Base-by-base conservation (phyloP, 805 yeast genomes). In the Sugiyamaella qingdaonensis region DNA sequence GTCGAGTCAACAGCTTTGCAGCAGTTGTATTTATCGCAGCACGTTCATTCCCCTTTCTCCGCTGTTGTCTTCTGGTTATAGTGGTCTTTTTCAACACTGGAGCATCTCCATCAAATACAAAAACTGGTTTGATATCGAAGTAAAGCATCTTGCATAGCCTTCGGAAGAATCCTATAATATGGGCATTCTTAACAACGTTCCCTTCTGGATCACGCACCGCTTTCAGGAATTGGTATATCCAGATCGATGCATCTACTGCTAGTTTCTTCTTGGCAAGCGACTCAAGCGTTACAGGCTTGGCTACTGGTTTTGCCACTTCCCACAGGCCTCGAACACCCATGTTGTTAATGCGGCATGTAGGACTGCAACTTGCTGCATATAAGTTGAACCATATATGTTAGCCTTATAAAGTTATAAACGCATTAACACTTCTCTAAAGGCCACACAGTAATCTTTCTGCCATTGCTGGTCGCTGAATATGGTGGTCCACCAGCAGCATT, bases 301-400 rank as follows among this genome's bases (percentile, higher is more conserved):
- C 94, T 0, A 92, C 80, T 0, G 97, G 95, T 4, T 89, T 95
- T 2, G 92, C 75, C 10, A 94, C 82, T 48, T 84, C 89, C 99
- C 99, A 94, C 46, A 94, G 78, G 7, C 94, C 87, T 62, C 88
- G 88, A 46, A 94, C 99, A 73, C 99, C 99, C 99, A 94, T 92
- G 34, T 39, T 42, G 51, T 27, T 14, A 13, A 33, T 18, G 31
- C 33, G 27, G 33, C 35, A 41, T 49, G 7, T 35, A 14, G 13
- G 13, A 39, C 19, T 19, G 5, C 47, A 27, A 16, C 21, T 11
- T 31, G 32, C 34, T 24, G 13, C 10, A 33, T 3, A 10, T 11
- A 34, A 7, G 4, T 49, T 44, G 29, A 7, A 24, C 7, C n/a
- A n/a, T n/a, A n/a, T n/a, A n/a, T n/a, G n/a, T n/a, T n/a, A n/a